These are phyloP conservation scores for Xylaria grammica DNA, from an alignment of 495 filamentous ascomycete species.

Conservation along the genomic window DNA sequence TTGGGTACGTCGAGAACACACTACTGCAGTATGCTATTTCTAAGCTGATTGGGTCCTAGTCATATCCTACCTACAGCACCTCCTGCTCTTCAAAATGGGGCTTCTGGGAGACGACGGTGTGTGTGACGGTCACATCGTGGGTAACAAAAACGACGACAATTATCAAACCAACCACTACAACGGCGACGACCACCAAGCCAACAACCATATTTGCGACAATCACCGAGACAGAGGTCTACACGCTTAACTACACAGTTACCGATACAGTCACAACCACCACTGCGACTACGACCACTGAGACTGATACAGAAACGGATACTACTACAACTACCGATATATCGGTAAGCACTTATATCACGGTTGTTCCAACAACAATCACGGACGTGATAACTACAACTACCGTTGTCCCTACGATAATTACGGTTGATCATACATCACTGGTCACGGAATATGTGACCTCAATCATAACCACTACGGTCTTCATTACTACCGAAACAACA, in stretches of 20 bases:
- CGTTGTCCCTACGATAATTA: constrained; percentile 37
- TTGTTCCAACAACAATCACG: constrained; percentile 6
- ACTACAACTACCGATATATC: constrained; percentile 18
- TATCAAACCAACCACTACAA: constrained; percentile 30
- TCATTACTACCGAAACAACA: constrained; percentile 29
- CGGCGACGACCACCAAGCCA: constrained; percentile 35
- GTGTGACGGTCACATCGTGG: constrained; percentile 33
- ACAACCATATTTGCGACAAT: constrained; percentile 30
- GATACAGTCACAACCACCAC: constrained; percentile 24
- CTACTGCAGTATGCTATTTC: neutral
- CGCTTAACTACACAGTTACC: constrained; percentile 23
- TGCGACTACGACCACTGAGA: constrained; percentile 23
- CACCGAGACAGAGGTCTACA: constrained; percentile 26
- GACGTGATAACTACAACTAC: constrained; percentile 11
- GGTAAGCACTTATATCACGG: neutral
- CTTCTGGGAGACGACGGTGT: constrained; percentile 17
- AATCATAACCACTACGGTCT: constrained; percentile 28
- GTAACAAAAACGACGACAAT: constrained; percentile 31
- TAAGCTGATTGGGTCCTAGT: neutral
- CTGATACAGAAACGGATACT: constrained; percentile 33
- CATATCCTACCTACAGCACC: constrained; percentile 13
- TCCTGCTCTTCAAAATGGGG: neutral
- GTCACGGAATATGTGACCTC: constrained; percentile 34
- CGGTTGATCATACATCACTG: constrained; percentile 31
- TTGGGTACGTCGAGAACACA: constrained; percentile 4